Evolutionary conservation across 2,329 filamentous ascomycete genomes (phyloP).

Genomic region (Colletotrichum sp.): DNA sequence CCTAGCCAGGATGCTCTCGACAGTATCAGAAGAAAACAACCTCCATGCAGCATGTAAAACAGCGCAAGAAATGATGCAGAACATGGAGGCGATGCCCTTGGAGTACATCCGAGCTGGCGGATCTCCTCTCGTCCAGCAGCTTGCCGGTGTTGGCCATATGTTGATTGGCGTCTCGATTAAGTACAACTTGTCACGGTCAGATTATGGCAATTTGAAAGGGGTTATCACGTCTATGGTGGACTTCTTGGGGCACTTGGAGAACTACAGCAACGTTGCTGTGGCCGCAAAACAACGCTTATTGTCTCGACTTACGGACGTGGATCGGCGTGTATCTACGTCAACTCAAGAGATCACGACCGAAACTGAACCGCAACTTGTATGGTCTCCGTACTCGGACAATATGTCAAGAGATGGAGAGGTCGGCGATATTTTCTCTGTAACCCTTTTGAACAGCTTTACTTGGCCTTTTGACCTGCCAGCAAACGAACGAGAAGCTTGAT

Average conservation of each 20-base stretch:
- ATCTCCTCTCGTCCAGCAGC: not conserved
- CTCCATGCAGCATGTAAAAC: not conserved
- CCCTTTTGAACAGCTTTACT: not conserved
- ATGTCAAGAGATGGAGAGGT: accelerated
- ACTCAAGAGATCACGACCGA: not conserved
- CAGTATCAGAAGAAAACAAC: not conserved
- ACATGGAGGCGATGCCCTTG: not conserved
- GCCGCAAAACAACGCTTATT: not conserved
- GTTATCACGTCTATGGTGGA: not conserved
- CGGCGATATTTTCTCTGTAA: not conserved
- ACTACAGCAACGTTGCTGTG: not conserved
- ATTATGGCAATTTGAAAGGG: not conserved
- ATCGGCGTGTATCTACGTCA: not conserved
- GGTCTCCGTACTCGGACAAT: not conserved
- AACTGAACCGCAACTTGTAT: not conserved
- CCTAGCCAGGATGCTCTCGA: not conserved
- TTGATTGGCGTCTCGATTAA: not conserved
- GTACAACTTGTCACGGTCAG: not conserved
- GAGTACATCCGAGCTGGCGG: slow-evolving; percentile 4
- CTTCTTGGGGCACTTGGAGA: not conserved
- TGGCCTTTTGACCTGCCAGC: not conserved
- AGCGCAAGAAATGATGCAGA: not conserved
- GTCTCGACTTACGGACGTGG: not conserved
- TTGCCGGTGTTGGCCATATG: slow-evolving; percentile 5
- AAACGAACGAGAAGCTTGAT: accelerated